Base-by-base conservation (phyloP, 495 filamentous ascomycete species). In the Penicillium tannophilum region DNA sequence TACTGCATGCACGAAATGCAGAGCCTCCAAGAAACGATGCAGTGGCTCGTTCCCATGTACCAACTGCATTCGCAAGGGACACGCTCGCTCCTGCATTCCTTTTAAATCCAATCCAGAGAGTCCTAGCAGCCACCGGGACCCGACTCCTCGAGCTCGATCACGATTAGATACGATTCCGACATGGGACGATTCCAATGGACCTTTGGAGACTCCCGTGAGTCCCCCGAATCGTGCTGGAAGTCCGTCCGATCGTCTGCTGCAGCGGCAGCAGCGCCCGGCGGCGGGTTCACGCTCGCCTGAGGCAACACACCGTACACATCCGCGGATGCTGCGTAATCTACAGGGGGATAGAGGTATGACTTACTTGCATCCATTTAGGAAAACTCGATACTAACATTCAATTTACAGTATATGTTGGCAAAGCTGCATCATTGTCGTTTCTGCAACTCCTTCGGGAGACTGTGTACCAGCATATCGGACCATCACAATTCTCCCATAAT, bases 401-500 rank as follows among this genome's bases (percentile, higher is more conserved):
- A 16, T 20, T n/a, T 28, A n/a, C 30, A 78, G 76, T 78, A 0
- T 78, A 70, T 43, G 68, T 78, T 9, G 76, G 76, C 19, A 72
- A 73, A 35, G 73, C 74, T 6, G 74, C 76, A 2, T 76, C 76
- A 12, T 52, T 78, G 17, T 77, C 74, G 0, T 78, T 78, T 57
- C 52, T 78, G 14, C 76, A 78, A 36, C 59, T 77, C 24, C 64
- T 78, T 47, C 74, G 74, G 9, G 74, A 73, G 24, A 77, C 68
- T 0, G 73, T 78, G 33, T 75, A 70, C 8, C 73, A 77, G 44
- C 69, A 77, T 54, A 76, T 78, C 16, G 76, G 76, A 3, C 76
- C 76, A 1, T 76, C 73, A 6, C 69, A 74, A 31, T 78, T 78
- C 54, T 76, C 76, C 0, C 72, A 78, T 42, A 74, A 68, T 45